A percentile compares a stretch with the other conserved stretches of the same genome.
These are phyloP conservation scores for Alnus glutinosa DNA, from an alignment of 306 rosid genomes.

Conservation along the genomic window DNA sequence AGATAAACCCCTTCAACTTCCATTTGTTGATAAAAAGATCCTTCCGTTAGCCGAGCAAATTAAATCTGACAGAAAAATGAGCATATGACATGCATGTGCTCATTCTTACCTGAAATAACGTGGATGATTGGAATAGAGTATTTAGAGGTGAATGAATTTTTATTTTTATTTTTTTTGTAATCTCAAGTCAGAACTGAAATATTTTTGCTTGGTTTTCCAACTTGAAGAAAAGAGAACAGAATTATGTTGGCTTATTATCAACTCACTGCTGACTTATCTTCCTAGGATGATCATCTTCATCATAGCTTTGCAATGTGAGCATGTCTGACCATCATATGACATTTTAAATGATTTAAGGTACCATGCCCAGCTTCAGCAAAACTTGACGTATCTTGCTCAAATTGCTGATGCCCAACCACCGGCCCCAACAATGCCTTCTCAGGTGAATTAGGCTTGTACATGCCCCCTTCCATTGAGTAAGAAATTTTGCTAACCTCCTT, in stretches of 20 bases:
- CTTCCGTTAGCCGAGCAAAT: too few species aligned
- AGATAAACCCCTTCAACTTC: too few species aligned
- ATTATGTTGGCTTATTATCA: background rate
- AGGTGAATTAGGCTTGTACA: slow-evolving; percentile 35
- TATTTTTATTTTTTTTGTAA: background rate
- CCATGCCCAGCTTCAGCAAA: slow-evolving; percentile 55
- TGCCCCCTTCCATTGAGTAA: background rate
- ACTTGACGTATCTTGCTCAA: slow-evolving; percentile 50
- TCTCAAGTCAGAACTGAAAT: background rate
- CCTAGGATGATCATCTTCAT: background rate
- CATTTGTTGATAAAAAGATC: too few species aligned
- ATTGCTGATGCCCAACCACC: slow-evolving; percentile 45
- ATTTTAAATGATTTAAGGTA: slow-evolving; percentile 32
- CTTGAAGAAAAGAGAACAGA: background rate
- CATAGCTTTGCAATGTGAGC: too few species aligned
- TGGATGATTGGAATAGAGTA: background rate
- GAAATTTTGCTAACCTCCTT: slow-evolving; percentile 16
- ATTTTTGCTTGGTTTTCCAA: slow-evolving; percentile 1
- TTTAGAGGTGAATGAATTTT: slow-evolving; percentile 1
- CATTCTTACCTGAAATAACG: too few species aligned
- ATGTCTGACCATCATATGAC: background rate
- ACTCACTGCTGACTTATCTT: slow-evolving; percentile 8
- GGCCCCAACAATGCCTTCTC: slow-evolving; percentile 27
- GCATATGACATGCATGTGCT: too few species aligned
- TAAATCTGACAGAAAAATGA: too few species aligned